Evolutionary conservation across 768 basidiomycete genomes (phyloP).

Genomic region (Lanmaoa pseudosensibilis): DNA sequence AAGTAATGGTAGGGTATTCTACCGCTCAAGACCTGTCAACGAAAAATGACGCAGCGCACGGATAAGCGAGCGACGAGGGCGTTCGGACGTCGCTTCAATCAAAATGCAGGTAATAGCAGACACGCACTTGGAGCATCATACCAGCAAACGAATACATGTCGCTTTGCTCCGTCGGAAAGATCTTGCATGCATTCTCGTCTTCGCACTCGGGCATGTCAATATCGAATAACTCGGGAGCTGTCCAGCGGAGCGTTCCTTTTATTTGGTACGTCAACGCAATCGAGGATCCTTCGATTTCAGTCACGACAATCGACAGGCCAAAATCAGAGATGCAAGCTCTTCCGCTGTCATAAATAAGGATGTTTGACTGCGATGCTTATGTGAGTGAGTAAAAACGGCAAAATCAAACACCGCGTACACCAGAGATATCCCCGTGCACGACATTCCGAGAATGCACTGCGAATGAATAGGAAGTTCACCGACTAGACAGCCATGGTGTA

Average conservation of each 20-base stretch:
- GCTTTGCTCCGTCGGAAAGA: slow-evolving; percentile 26
- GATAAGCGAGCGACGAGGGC: too few species aligned
- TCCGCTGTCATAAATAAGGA: slow-evolving; percentile 43
- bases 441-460: slow-evolving; percentile 22
- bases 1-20: slow-evolving; percentile 25
- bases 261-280: slow-evolving; percentile 32
- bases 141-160: slow-evolving; percentile 40
- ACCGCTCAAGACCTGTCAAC: slow-evolving; percentile 22
- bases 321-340: slow-evolving; percentile 48
- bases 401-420: slow-evolving; percentile 20
- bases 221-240: slow-evolving; percentile 43
- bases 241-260: slow-evolving; percentile 49
- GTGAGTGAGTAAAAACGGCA: not conserved
- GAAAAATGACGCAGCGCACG: not conserved
- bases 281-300: slow-evolving; percentile 34
- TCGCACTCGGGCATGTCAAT: not conserved
- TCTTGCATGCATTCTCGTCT: not conserved
- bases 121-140: slow-evolving; percentile 26
- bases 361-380: slow-evolving; percentile 36
- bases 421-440: slow-evolving; percentile 30
- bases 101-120: not conserved
- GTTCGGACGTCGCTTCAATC: too few species aligned
- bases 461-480: not conserved
- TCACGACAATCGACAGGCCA: slow-evolving; percentile 43
- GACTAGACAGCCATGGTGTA: not conserved